phyloP scores from a whole-genome alignment of 2,329 filamentous ascomycete genomes.

The Madurella mycetomatis region DNA sequence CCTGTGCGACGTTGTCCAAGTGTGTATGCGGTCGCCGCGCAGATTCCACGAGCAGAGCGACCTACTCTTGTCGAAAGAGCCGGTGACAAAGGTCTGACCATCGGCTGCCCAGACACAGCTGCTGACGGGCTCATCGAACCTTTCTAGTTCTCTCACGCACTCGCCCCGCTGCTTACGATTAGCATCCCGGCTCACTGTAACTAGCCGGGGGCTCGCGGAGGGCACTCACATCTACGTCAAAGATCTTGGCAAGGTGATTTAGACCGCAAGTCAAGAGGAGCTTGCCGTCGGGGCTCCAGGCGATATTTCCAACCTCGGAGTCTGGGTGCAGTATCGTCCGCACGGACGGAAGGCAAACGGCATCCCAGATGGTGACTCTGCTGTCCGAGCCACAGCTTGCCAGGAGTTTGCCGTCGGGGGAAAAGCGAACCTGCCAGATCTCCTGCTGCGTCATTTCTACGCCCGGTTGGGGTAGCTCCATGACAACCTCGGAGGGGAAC shows the following conservation, averaged over 20 bases:
- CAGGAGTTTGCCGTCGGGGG: slow-evolving; percentile 75
- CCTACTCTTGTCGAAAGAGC: slow-evolving; percentile 63
- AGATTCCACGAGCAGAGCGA: slow-evolving; percentile 69
- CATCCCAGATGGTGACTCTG: slow-evolving; percentile 77
- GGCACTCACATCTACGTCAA: slow-evolving; percentile 61
- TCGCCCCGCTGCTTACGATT: slow-evolving; percentile 47
- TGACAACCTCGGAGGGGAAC: slow-evolving; percentile 69
- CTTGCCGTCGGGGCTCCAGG: slow-evolving; percentile 89
- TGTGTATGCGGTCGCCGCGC: slow-evolving; percentile 56
- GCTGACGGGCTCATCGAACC: slow-evolving; percentile 80
- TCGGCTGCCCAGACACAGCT: slow-evolving; percentile 86
- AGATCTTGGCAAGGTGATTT: slow-evolving; percentile 69
- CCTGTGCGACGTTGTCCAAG: slow-evolving; percentile 67
- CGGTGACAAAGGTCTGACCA: slow-evolving; percentile 72
- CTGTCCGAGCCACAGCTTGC: slow-evolving; percentile 77
- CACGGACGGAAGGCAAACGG: slow-evolving; percentile 61
- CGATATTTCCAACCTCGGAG: slow-evolving; percentile 67
- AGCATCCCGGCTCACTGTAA: not conserved
- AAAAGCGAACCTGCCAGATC: slow-evolving; percentile 90
- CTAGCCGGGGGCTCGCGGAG: not conserved
- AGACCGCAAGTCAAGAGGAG: slow-evolving; percentile 80
- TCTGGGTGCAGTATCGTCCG: slow-evolving; percentile 61
- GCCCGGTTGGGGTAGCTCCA: slow-evolving; percentile 54
- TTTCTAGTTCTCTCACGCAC: slow-evolving; percentile 58
- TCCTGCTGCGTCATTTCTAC: slow-evolving; percentile 58